Conservation (phyloP, 2,329 filamentous ascomycete genomes). For the Pyrenophora teres region DNA sequence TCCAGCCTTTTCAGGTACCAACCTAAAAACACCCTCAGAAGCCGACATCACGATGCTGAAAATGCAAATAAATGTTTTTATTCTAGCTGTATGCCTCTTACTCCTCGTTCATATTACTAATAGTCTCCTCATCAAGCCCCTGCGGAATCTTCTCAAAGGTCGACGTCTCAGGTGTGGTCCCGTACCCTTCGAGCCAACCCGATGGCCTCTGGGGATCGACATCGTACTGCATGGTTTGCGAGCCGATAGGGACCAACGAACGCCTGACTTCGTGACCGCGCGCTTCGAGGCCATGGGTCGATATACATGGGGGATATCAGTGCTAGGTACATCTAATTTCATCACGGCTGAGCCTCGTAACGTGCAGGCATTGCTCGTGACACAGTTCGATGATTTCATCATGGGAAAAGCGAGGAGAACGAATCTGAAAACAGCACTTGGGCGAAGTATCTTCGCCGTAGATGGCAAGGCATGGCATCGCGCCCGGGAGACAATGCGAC, state of each 20-base stretch:
- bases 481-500: conserved; percentile 9
- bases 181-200: not conserved
- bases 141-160: conserved; percentile 1
- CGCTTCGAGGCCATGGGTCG: conserved; percentile 3
- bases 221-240: not conserved
- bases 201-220: conserved; percentile 6
- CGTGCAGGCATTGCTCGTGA: conserved; percentile 9
- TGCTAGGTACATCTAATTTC: conserved; percentile 3
- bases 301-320: conserved; percentile 5
- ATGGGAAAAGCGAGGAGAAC: conserved; percentile 6
- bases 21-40: not conserved
- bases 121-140: not conserved
- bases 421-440: conserved; percentile 5
- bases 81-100: accelerated
- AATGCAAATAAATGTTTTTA: not conserved
- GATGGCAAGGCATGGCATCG: conserved; percentile 9
- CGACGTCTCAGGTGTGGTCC: conserved; percentile 2
- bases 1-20: not conserved
- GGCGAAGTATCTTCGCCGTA: conserved; percentile 13
- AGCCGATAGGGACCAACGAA: conserved; percentile 9
- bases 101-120: not conserved
- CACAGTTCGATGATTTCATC: conserved; percentile 10
- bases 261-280: conserved; percentile 2
- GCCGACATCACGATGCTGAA: not conserved
- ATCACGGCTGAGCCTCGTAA: conserved; percentile 10